phyloP scores from a whole-genome alignment of 139 green algal species.

The Astrephomene gubernaculifera region DNA sequence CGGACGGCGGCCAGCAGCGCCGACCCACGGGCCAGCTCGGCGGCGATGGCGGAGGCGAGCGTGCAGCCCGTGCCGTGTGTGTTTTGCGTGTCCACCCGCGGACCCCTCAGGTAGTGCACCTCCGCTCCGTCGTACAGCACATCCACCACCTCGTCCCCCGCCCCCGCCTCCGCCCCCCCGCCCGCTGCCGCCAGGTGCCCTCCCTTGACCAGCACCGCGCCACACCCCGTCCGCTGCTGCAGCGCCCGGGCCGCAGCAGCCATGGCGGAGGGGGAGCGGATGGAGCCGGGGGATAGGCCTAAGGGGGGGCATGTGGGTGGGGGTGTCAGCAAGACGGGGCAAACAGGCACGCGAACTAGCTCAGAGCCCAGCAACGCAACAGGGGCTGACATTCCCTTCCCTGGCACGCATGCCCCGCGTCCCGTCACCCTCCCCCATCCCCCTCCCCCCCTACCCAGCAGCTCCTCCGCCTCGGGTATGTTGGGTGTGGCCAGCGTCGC shows the following conservation, averaged over 20 bases:
- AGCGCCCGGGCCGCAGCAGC: background rate
- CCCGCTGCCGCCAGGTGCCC: conserved; percentile 77
- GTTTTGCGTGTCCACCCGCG: conserved; percentile 78
- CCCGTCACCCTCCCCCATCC: background rate
- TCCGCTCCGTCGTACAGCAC: conserved; percentile 87
- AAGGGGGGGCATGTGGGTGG: background rate
- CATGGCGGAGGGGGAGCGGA: too few species aligned
- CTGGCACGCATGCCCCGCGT: background rate
- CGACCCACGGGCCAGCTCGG: conserved; percentile 86
- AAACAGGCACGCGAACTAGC: too few species aligned
- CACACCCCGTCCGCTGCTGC: conserved; percentile 63
- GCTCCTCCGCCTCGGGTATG: conserved; percentile 85
- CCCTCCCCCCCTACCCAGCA: conserved; percentile 73
- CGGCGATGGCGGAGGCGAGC: conserved; percentile 87
- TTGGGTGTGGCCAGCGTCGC: conserved; percentile 94
- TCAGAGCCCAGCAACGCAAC: too few species aligned
- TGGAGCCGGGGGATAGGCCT: background rate
- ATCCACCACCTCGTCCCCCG: conserved; percentile 70
- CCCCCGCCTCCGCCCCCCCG: background rate
- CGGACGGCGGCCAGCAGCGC: conserved; percentile 66
- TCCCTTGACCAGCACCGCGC: conserved; percentile 91
- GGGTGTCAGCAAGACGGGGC: too few species aligned
- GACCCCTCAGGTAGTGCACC: conserved; percentile 62
- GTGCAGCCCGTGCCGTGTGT: conserved; percentile 96
- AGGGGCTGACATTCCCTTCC: too few species aligned